Evolutionary conservation across 2,329 filamentous ascomycete species (phyloP), one percentile per base, ranked within the genome.

Genomic region (Fusarium setosum): DNA sequence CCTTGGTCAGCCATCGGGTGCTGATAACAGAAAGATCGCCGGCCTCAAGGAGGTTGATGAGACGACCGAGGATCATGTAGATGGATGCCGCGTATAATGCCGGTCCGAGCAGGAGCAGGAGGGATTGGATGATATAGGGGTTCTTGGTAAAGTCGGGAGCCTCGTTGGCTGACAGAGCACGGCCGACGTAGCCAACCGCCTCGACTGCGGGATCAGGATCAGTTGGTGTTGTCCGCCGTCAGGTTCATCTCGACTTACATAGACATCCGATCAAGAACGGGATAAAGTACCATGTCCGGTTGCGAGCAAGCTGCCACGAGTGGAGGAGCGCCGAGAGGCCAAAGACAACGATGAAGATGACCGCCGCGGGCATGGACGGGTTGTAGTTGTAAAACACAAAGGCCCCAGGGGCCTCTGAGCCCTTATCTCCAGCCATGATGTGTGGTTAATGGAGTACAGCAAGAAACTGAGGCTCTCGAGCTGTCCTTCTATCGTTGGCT

Each of bases 201-300:
- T 76, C 72, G 11, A 76, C 74, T 75, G 8, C 4, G 4, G 35
- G 13, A 15, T 7, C 1, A 7, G 1, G 9, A n/a, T 59, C 13
- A 55, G 55, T n/a, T 21, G 17, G 18, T 31, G 2, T 12, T 24
- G 24, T 29, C 12, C 5, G 18, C 10, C 4, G 1, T 4, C 4
- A 11, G 13, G 4, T 21, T 5, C 4, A 4, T 20, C 10, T 3
- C 10, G 13, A 66, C 77, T 66, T 78, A 86, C 83, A 84, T n/a
- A 81, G 59, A 41, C 83, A 83, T n/a, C 85, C 85, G 21, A 87
- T 74, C 4, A 83, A 66, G 37, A 87, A 82, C 0, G 85, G 82
- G 4, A 83, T 81, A 65, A 85, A 82, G 70, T 84, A 87, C 82
- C 83, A 86, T 9, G 82, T 82, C 51, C 80, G 75, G 4, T 76